Evolutionary conservation across 2,329 filamentous ascomycete species (phyloP).

Genomic region (Trichoderma endophyticum): DNA sequence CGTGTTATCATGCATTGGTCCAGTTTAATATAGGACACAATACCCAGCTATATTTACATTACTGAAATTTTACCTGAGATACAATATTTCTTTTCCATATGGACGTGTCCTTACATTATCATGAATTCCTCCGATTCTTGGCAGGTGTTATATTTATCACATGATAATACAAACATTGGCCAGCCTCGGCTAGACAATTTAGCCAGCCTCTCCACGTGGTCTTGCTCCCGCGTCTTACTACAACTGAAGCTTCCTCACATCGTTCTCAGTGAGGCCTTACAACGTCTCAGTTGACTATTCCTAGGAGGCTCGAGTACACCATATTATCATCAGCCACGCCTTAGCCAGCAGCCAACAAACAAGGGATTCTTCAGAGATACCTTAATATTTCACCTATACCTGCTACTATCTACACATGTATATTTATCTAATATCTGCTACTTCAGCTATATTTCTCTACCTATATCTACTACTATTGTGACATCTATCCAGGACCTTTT

Average conservation of each 20-base stretch:
- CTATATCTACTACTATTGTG: too few species aligned
- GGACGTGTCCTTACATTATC: background rate
- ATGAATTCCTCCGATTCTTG: background rate
- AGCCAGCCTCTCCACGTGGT: background rate
- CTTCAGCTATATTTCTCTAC: too few species aligned
- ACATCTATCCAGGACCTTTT: background rate
- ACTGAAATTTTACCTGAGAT: background rate
- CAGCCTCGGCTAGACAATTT: background rate
- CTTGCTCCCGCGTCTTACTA: background rate
- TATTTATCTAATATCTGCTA: too few species aligned
- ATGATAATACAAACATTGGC: background rate
- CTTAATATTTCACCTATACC: background rate
- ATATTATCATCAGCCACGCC: fast-evolving
- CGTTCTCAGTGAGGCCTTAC: background rate
- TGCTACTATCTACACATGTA: too few species aligned
- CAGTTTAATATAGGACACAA: background rate
- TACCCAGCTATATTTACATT: background rate
- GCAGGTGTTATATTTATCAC: background rate
- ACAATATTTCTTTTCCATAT: background rate
- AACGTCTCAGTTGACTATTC: background rate
- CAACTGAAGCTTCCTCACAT: background rate
- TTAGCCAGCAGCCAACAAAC: background rate
- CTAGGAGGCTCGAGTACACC: background rate
- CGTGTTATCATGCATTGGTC: background rate
- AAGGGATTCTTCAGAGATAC: background rate